Percentiles rank a stretch among this genome's conserved stretches.
phyloP scores from a whole-genome alignment of 2,329 filamentous ascomycete genomes.

The Penicillium decumbens region DNA sequence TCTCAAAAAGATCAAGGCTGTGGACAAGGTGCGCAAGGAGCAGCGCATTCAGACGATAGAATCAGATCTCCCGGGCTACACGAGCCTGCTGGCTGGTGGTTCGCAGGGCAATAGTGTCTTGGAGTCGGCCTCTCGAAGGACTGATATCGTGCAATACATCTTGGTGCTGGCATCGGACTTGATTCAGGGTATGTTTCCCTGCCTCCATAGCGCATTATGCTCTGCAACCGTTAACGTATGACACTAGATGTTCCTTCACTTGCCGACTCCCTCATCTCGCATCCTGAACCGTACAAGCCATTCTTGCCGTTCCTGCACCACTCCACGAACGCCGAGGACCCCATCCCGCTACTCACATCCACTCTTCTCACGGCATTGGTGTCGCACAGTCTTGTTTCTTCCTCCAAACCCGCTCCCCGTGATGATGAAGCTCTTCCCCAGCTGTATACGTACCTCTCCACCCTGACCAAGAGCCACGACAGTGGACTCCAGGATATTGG shows the following conservation, averaged over 20 bases:
- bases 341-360: constrained; percentile 83
- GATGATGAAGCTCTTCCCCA: constrained; percentile 73
- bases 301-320: constrained; percentile 81
- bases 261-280: constrained; percentile 68
- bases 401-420: constrained; percentile 56
- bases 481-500: constrained; percentile 92
- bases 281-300: constrained; percentile 66
- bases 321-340: constrained; percentile 76
- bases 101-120: constrained; percentile 66
- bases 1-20: constrained; percentile 89
- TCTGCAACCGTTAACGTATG: neutral
- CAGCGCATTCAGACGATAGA: constrained; percentile 80
- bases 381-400: constrained; percentile 56
- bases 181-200: constrained; percentile 62
- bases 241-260: constrained; percentile 71
- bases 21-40: constrained; percentile 94
- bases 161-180: constrained; percentile 84
- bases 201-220: neutral
- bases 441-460: constrained; percentile 80
- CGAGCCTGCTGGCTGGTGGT: constrained; percentile 70
- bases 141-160: constrained; percentile 92
- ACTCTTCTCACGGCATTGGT: constrained; percentile 79
- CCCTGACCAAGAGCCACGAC: constrained; percentile 77
- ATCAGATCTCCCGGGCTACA: constrained; percentile 72
- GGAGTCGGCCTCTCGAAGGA: constrained; percentile 76